Conservation (phyloP, 108 stramenopile species). For the Skeletonema grethae region DNA sequence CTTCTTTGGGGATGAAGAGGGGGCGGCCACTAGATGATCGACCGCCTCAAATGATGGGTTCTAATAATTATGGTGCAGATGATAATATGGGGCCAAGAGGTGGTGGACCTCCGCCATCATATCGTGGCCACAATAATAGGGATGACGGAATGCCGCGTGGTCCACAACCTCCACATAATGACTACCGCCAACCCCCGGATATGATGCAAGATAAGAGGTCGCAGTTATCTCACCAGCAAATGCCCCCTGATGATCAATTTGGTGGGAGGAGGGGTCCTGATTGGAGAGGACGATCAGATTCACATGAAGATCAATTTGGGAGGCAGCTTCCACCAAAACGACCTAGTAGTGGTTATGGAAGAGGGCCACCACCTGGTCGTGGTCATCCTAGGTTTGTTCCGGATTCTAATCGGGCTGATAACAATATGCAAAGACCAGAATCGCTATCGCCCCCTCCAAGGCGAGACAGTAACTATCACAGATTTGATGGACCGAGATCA, state of each 20-base stretch:
- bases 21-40: background rate
- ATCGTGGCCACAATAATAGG: slow-evolving; percentile 6
- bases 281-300: background rate
- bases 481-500: slow-evolving; percentile 4
- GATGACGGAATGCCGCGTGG: background rate
- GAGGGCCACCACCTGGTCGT: slow-evolving; percentile 24
- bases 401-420: slow-evolving; percentile 12
- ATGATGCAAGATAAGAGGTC: background rate
- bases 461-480: slow-evolving; percentile 5
- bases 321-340: slow-evolving; percentile 36
- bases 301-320: slow-evolving; percentile 49
- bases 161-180: slow-evolving; percentile 1
- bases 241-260: background rate
- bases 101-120: slow-evolving; percentile 5
- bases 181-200: background rate
- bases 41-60: slow-evolving; percentile 3
- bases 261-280: background rate
- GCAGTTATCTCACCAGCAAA: background rate
- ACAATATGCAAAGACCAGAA: slow-evolving; percentile 1
- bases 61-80: slow-evolving; percentile 4
- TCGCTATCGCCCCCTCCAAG: slow-evolving; percentile 15
- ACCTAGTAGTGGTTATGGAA: slow-evolving; percentile 9
- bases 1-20: slow-evolving; percentile 6
- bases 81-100: slow-evolving; percentile 1
- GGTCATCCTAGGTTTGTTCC: slow-evolving; percentile 22